These are phyloP conservation scores for Astraeus odoratus DNA, from an alignment of 768 basidiomycete species.

Conservation along the genomic window DNA sequence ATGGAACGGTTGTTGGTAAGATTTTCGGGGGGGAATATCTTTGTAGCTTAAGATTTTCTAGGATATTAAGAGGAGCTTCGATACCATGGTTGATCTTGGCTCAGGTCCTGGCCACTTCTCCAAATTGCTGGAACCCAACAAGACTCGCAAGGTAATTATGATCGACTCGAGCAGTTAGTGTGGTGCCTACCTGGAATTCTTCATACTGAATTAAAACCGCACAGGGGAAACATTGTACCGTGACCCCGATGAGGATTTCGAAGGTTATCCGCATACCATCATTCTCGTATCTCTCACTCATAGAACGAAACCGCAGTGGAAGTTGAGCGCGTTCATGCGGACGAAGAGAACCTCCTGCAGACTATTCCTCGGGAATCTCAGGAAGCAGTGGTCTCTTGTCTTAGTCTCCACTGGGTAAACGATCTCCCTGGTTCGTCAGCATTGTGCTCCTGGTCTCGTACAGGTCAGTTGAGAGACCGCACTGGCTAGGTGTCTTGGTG, in stretches of 20 bases:
- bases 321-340: constrained; percentile 68
- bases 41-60: constrained; percentile 23
- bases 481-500: constrained; percentile 61
- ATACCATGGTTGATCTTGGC: constrained; percentile 77
- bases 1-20: constrained; percentile 82
- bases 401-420: constrained; percentile 95
- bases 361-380: constrained; percentile 65
- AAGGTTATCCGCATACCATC: constrained; percentile 42
- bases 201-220: constrained; percentile 2
- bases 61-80: constrained; percentile 89
- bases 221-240: constrained; percentile 66
- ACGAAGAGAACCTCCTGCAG: constrained; percentile 76
- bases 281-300: not conserved
- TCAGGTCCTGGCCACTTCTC: constrained; percentile 91
- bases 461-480: constrained; percentile 1
- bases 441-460: not conserved
- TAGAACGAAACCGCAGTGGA: constrained; percentile 48
- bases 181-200: not conserved
- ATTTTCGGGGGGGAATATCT: constrained; percentile 3
- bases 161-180: constrained; percentile 77
- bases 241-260: constrained; percentile 73
- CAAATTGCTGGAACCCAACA: constrained; percentile 64
- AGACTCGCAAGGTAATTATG: constrained; percentile 71
- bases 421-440: constrained; percentile 76
- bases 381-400: constrained; percentile 87